A percentile compares a stretch with the other conserved stretches of the same genome.
These are phyloP conservation scores for Adansonia rubrostipa DNA, from an alignment of 441 rosid genomes.

Conservation along the genomic window DNA sequence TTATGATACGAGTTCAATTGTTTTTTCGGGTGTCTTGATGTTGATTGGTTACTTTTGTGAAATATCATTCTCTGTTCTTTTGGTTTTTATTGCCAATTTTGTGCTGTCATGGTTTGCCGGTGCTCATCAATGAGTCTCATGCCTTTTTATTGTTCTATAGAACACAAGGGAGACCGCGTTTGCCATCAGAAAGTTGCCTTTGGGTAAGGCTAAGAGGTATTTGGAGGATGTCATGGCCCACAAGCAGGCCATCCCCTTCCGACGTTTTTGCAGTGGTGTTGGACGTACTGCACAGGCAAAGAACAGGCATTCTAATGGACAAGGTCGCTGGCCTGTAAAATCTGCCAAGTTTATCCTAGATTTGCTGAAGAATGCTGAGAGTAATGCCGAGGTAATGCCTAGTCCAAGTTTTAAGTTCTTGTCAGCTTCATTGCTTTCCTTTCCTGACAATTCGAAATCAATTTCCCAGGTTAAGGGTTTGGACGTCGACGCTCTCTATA, in stretches of 20 bases:
- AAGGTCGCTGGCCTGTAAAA: conserved; percentile 95
- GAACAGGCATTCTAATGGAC: conserved; percentile 91
- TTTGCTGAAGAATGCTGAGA: conserved; percentile 91
- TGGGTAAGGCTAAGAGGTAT: conserved; percentile 90
- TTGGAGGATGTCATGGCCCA: conserved; percentile 94
- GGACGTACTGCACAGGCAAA: conserved; percentile 98
- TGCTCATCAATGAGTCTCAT: neutral
- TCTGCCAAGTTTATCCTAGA: conserved; percentile 84
- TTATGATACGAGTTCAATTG: neutral
- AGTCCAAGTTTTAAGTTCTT: too few species aligned
- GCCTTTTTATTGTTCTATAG: conserved; percentile 35
- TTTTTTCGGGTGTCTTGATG: neutral
- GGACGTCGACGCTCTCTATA: conserved; percentile 82
- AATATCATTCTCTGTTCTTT: neutral
- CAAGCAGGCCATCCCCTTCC: conserved; percentile 98
- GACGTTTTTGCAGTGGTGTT: conserved; percentile 90
- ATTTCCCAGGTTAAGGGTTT: conserved; percentile 82
- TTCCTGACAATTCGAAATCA: neutral
- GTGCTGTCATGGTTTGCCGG: neutral
- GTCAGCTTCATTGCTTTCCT: neutral
- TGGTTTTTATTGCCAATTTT: neutral
- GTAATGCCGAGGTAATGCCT: conserved; percentile 76
- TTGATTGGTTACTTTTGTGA: too few species aligned
- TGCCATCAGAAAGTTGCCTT: conserved; percentile 73
- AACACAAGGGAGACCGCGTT: conserved; percentile 91